Percentiles rank a stretch among this genome's conserved stretches.
These are phyloP conservation scores for Cicer bijugum DNA, from an alignment of 306 rosid species.

Conservation along the genomic window DNA sequence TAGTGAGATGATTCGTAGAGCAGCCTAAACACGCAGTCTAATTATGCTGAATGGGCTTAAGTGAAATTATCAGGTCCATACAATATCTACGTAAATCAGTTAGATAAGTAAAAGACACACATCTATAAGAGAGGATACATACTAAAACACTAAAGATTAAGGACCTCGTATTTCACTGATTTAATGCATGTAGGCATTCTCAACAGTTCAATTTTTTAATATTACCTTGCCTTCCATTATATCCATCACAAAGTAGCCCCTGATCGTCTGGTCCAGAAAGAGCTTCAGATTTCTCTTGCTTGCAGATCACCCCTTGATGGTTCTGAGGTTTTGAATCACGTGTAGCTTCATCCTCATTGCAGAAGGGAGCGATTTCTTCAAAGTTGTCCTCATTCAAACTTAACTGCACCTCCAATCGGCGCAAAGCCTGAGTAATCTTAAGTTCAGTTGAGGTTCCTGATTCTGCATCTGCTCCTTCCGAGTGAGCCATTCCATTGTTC, in stretches of 20 bases:
- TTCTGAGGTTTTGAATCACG: slow-evolving; percentile 49
- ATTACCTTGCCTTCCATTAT: slow-evolving; percentile 64
- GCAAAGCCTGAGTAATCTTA: slow-evolving; percentile 72
- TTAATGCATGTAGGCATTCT: slow-evolving; percentile 24
- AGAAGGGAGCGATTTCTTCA: slow-evolving; percentile 52
- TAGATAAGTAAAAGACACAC: slow-evolving; percentile 15
- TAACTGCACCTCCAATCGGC: slow-evolving; percentile 82
- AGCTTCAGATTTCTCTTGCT: slow-evolving; percentile 55
- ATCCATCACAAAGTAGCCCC: slow-evolving; percentile 54
- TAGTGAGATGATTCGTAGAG: neutral
- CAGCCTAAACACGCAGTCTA: neutral
- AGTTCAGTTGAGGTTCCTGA: slow-evolving; percentile 50
- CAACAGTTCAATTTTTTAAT: slow-evolving; percentile 32
- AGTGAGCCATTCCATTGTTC: slow-evolving; percentile 49
- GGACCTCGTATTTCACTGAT: slow-evolving; percentile 27
- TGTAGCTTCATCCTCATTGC: slow-evolving; percentile 46
- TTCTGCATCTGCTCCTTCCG: slow-evolving; percentile 55
- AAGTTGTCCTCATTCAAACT: slow-evolving; percentile 75
- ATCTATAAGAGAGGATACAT: slow-evolving; percentile 14
- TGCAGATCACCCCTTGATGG: slow-evolving; percentile 43
- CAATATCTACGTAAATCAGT: neutral
- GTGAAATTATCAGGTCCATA: neutral
- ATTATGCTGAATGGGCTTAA: neutral
- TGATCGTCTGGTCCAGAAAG: slow-evolving; percentile 51
- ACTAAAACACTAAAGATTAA: slow-evolving; percentile 12